Conservation (phyloP, 768 basidiomycete genomes). For the Nidularia pulvinata region DNA sequence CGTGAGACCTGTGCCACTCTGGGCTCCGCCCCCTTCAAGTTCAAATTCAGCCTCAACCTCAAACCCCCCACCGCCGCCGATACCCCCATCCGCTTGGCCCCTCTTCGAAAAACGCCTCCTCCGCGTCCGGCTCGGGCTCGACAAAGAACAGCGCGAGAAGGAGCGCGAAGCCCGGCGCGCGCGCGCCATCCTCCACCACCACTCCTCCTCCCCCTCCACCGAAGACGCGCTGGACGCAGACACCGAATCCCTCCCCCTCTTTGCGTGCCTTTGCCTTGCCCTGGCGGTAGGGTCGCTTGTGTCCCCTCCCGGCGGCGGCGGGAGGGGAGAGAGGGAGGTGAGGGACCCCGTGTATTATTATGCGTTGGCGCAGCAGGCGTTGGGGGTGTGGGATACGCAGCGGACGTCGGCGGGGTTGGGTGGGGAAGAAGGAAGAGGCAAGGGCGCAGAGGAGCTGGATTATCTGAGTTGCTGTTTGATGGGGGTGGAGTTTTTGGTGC, state of each 20-base stretch:
- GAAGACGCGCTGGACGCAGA: slow-evolving; percentile 3
- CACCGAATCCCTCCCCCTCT: background rate
- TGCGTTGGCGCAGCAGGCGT: slow-evolving; percentile 33
- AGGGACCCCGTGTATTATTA: slow-evolving; percentile 26
- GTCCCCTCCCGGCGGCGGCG: background rate
- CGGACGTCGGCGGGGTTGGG: slow-evolving; percentile 1
- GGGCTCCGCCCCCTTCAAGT: background rate
- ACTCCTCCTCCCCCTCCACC: slow-evolving; percentile 4
- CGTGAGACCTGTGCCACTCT: slow-evolving; percentile 19
- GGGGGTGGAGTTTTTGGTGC: slow-evolving; percentile 40
- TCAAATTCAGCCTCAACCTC: no score
- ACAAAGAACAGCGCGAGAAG: slow-evolving; percentile 4
- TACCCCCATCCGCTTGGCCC: no score
- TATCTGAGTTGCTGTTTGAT: slow-evolving; percentile 58
- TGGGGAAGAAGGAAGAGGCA: slow-evolving; percentile 3
- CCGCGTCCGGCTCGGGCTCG: no score
- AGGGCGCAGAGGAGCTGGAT: slow-evolving; percentile 40
- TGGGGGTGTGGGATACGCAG: slow-evolving; percentile 33
- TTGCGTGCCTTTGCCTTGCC: background rate
- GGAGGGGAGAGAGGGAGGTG: slow-evolving; percentile 1
- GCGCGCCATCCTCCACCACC: slow-evolving; percentile 1
- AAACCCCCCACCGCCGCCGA: background rate
- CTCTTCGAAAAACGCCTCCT: no score
- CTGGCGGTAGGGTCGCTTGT: background rate
- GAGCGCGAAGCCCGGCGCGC: slow-evolving; percentile 2